These are phyloP conservation scores for Colletotrichum sp. DNA, from an alignment of 2,329 filamentous ascomycete genomes.

Conservation along the genomic window DNA sequence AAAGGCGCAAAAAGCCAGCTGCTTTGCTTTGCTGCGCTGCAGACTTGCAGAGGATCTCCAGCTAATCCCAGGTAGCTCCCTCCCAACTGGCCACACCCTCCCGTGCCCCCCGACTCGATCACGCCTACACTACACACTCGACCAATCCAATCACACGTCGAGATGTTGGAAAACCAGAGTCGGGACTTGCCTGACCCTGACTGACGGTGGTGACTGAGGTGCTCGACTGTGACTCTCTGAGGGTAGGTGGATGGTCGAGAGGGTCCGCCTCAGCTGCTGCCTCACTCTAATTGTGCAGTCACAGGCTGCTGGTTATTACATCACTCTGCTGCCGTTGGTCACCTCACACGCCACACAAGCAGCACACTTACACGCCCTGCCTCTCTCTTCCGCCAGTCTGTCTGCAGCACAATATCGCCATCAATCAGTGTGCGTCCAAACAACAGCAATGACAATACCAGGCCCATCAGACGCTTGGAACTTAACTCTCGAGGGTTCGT, in stretches of 20 bases:
- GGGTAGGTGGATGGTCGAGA: not conserved
- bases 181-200: conserved; percentile 1
- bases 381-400: not conserved
- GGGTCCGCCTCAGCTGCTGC: conserved; percentile 6
- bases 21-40: not conserved
- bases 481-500: not conserved
- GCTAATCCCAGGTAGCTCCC: conserved; percentile 7
- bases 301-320: conserved; percentile 2
- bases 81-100: not conserved
- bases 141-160: conserved; percentile 4
- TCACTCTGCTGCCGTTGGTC: not conserved
- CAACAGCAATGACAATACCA: not conserved
- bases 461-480: not conserved
- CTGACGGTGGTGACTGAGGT: not conserved
- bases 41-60: conserved; percentile 16
- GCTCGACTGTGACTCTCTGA: not conserved
- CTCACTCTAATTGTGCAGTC: not conserved
- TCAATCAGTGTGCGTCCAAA: not conserved
- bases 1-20: not conserved
- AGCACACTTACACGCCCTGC: not conserved
- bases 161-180: not conserved
- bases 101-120: not conserved
- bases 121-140: not conserved
- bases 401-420: not conserved
- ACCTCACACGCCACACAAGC: not conserved